Evolutionary conservation across 1,139 yeast species (phyloP).

Genomic region (Candida tetrigidarum): DNA sequence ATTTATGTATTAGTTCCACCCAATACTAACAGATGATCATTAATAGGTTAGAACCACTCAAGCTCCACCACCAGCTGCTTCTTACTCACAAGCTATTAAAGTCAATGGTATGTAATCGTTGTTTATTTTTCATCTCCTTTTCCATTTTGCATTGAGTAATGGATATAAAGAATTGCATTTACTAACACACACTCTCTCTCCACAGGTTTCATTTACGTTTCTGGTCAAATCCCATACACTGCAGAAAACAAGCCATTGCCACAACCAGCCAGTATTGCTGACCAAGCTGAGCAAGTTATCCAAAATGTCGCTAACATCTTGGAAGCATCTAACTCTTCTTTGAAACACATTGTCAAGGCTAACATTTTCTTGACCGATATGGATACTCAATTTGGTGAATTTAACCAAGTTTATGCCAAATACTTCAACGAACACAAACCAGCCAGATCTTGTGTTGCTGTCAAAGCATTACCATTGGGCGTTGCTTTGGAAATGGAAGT

Average conservation of each 20-base stretch:
- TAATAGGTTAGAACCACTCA: constrained; percentile 61
- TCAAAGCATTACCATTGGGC: constrained; percentile 82
- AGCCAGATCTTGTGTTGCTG: constrained; percentile 96
- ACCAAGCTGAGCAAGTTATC: constrained; percentile 84
- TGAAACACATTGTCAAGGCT: constrained; percentile 83
- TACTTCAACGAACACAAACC: constrained; percentile 86
- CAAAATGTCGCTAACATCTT: constrained; percentile 76
- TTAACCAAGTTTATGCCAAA: constrained; percentile 82
- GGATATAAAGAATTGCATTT: background rate
- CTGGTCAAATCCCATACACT: constrained; percentile 95
- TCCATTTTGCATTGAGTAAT: background rate
- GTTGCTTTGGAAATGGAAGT: constrained; percentile 78
- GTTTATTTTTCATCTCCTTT: no score
- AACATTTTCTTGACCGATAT: constrained; percentile 90
- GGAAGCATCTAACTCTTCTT: constrained; percentile 80
- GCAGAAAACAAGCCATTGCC: constrained; percentile 80
- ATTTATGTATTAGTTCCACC: background rate
- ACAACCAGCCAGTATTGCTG: constrained; percentile 67
- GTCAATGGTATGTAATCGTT: constrained; percentile 64
- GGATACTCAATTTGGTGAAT: constrained; percentile 70
- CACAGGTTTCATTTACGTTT: constrained; percentile 85
- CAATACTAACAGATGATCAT: constrained; percentile 27
- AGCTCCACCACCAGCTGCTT: constrained; percentile 97
- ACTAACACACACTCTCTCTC: constrained; percentile 8
- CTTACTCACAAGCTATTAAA: constrained; percentile 93